Conservation (phyloP, 331 rosid genomes). For the Malus hybrid region DNA sequence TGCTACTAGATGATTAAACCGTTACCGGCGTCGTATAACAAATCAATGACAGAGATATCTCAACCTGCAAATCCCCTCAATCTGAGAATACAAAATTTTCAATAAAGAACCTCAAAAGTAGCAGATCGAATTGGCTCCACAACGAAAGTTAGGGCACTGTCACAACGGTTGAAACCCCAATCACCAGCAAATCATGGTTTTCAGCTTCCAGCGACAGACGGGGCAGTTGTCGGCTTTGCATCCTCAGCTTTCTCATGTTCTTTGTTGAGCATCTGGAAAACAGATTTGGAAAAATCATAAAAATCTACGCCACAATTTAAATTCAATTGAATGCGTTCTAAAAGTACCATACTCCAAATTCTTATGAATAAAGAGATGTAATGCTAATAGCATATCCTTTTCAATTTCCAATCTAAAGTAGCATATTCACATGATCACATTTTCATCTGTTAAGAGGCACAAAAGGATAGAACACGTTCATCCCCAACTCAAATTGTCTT, state of each 20-base stretch:
- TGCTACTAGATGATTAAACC: too few relatives aligned
- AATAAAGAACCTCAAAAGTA: constrained; percentile 5
- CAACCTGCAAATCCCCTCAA: neutral
- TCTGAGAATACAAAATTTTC: constrained; percentile 5
- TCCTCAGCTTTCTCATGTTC: constrained; percentile 59
- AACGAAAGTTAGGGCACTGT: neutral
- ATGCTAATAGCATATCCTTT: neutral
- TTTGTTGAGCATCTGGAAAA: constrained; percentile 50
- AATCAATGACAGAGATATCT: neutral
- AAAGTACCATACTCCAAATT: neutral
- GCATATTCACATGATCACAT: neutral
- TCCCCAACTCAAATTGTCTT: neutral
- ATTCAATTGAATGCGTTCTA: neutral
- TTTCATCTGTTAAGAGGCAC: neutral
- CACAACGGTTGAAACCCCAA: neutral
- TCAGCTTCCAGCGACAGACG: constrained; percentile 22
- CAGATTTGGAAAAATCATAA: neutral
- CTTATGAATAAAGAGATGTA: neutral
- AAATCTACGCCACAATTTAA: neutral
- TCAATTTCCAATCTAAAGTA: neutral
- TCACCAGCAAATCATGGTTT: neutral
- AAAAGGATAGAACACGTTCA: too few relatives aligned
- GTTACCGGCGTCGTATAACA: neutral
- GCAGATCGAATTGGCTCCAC: neutral
- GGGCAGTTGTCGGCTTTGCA: constrained; percentile 28